Conservation (phyloP, 768 basidiomycete genomes). For the Glaciozyma martinii region DNA sequence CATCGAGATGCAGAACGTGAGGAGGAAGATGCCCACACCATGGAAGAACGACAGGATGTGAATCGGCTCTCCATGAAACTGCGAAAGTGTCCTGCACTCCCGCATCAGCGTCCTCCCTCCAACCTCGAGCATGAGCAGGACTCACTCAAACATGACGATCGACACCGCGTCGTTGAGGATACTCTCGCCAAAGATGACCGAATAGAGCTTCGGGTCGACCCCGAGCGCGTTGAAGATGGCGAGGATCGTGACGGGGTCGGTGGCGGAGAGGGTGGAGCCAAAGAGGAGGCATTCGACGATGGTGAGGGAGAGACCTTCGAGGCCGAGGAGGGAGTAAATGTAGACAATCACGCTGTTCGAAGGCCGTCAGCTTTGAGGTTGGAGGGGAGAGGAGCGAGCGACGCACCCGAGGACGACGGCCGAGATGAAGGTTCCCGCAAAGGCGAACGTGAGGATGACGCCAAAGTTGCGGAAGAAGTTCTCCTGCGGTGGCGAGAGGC, state of each 20-base stretch:
- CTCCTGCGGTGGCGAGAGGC: conserved; percentile 50
- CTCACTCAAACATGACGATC: conserved; percentile 99
- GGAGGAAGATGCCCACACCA: conserved; percentile 92
- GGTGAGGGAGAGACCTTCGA: conserved; percentile 76
- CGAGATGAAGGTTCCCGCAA: conserved; percentile 90
- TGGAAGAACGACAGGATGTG: conserved; percentile 82
- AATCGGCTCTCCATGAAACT: conserved; percentile 80
- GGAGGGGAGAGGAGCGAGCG: background rate
- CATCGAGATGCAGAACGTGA: conserved; percentile 92
- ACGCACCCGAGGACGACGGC: conserved; percentile 91
- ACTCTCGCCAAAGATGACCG: conserved; percentile 93
- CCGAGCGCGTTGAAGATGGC: conserved; percentile 98
- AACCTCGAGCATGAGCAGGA: conserved; percentile 32
- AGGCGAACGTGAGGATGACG: conserved; percentile 75
- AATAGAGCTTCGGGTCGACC: conserved; percentile 95
- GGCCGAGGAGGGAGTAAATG: conserved; percentile 83
- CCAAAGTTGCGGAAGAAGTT: conserved; percentile 99
- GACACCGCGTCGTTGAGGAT: conserved; percentile 96
- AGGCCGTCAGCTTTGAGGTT: background rate
- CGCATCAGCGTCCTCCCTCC: background rate
- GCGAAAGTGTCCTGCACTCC: conserved; percentile 64
- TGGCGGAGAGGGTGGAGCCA: conserved; percentile 91
- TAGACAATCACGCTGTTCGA: conserved; percentile 71
- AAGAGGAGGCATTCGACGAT: conserved; percentile 91
- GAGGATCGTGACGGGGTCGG: conserved; percentile 94